Percentiles rank a stretch among this genome's conserved stretches.
Conservation (phyloP, 805 yeast species). For the Citeromyces matritensis region DNA sequence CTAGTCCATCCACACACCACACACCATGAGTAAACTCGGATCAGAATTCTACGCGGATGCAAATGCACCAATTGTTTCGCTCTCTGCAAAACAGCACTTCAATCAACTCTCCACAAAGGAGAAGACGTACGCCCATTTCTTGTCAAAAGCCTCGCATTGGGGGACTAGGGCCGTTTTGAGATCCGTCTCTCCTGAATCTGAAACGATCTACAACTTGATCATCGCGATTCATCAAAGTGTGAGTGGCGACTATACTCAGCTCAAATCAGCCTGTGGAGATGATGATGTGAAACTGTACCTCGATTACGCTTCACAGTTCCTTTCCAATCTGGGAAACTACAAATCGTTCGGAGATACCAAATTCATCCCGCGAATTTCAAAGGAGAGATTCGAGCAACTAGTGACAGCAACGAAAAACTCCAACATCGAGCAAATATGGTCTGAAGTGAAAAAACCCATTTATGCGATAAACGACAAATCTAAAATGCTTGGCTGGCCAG, state of each 20-base stretch:
- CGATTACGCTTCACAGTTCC: constrained; percentile 64
- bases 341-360: constrained; percentile 84
- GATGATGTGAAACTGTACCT: constrained; percentile 30
- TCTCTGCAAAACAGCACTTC: constrained; percentile 58
- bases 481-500: constrained; percentile 64
- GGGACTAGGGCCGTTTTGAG: constrained; percentile 72
- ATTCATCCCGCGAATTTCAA: constrained; percentile 53
- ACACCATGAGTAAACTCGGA: no score
- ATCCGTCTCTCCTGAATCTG: constrained; percentile 75
- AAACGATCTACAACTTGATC: constrained; percentile 57
- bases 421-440: constrained; percentile 17
- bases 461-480: constrained; percentile 32
- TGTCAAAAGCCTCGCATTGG: constrained; percentile 71
- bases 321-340: constrained; percentile 63
- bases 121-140: constrained; percentile 67
- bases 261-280: constrained; percentile 16
- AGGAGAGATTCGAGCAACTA: constrained; percentile 31
- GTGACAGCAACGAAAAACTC: constrained; percentile 23
- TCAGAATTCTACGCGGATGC: constrained; percentile 45
- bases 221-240: constrained; percentile 37
- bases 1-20: no score
- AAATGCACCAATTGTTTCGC: constrained; percentile 55
- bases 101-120: constrained; percentile 43
- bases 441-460: constrained; percentile 28
- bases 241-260: constrained; percentile 27